Conservation (phyloP, 2,329 filamentous ascomycete genomes). For the Diaporthe sp. region DNA sequence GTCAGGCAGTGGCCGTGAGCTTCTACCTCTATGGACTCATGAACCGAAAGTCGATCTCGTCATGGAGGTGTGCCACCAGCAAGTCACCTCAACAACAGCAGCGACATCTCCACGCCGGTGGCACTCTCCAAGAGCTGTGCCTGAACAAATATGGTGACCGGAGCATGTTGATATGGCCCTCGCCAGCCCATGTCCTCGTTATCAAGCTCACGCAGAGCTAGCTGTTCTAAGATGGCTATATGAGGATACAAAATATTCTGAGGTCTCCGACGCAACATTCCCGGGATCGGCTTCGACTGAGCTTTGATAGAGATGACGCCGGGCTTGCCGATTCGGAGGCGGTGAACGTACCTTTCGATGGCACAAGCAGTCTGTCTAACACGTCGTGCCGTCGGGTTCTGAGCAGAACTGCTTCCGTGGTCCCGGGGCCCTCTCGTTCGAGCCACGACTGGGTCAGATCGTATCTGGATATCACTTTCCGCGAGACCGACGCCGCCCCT, state of each 20-base stretch:
- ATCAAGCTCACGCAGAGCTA: not conserved
- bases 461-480: not conserved
- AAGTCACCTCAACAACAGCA: not conserved
- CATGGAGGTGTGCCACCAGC: not conserved
- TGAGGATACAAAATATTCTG: not conserved
- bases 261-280: not conserved
- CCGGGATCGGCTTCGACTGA: not conserved
- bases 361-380: not conserved
- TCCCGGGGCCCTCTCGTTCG: not conserved
- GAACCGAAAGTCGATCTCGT: not conserved
- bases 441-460: not conserved
- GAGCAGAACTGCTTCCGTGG: not conserved
- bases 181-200: not conserved
- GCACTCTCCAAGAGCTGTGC: not conserved
- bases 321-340: not conserved
- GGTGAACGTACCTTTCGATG: not conserved
- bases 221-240: not conserved
- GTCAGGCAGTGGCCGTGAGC: too few relatives aligned
- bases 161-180: not conserved
- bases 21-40: not conserved
- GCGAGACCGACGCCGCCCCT: not conserved
- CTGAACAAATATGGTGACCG: not conserved
- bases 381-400: not conserved
- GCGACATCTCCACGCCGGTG: not conserved
- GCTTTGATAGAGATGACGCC: too few relatives aligned